Percentiles rank a stretch among this genome's conserved stretches.
These are phyloP conservation scores for Metrosideros polymorpha DNA, from an alignment of 441 rosid genomes.

Conservation along the genomic window DNA sequence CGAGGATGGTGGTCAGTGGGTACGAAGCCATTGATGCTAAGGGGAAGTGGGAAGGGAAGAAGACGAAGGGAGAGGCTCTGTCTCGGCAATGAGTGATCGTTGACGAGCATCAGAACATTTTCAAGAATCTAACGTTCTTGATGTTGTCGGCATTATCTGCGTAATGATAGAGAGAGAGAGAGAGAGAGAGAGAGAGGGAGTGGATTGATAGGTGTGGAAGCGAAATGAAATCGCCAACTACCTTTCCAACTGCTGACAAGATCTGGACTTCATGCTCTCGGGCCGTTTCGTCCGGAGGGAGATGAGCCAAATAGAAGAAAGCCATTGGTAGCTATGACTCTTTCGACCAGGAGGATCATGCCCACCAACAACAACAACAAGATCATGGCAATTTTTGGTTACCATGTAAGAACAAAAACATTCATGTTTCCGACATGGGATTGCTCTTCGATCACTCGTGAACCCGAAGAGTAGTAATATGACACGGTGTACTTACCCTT, in stretches of 20 bases:
- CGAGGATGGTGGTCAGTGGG: not conserved
- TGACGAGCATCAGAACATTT: not conserved
- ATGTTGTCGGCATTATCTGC: not conserved
- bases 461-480: no score
- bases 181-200: not conserved
- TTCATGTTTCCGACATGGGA: no score
- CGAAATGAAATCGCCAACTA: not conserved
- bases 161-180: accelerated
- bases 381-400: no score
- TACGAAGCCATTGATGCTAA: conserved; percentile 10
- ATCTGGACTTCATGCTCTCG: not conserved
- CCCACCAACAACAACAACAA: not conserved
- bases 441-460: no score
- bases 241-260: not conserved
- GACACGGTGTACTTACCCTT: no score
- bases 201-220: not conserved
- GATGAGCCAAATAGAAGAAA: not conserved
- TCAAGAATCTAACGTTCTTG: not conserved
- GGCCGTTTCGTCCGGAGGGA: not conserved
- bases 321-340: not conserved
- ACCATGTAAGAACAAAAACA: not conserved
- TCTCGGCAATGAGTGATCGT: not conserved
- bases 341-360: not conserved
- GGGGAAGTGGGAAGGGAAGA: not conserved
- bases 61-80: not conserved